Base-by-base conservation (phyloP, 2,329 filamentous ascomycete species). In the Trichoderma asperellum region DNA sequence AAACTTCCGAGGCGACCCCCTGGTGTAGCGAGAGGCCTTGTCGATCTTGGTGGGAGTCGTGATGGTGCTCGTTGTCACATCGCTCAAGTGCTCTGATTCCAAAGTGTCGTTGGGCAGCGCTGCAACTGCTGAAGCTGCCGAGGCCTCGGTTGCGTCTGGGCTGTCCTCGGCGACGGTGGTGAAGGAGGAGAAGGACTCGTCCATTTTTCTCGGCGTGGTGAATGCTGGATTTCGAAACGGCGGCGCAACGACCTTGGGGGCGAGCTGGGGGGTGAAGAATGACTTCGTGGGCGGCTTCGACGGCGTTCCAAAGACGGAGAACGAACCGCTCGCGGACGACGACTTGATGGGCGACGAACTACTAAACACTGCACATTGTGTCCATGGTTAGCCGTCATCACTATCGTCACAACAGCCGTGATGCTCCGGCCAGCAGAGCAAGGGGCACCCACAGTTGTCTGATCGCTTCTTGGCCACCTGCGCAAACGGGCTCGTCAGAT, bases 191-290 rank as follows among this genome's bases (percentile, higher is more conserved):
- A 86, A 78, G 2, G 81, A 75, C 18, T 86, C 82, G 43, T 89
- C 87, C 70, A 86, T 81, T 69, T 85, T 87, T 60, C 88, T 85
- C 0, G 88, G 88, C 0, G 88, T 91, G 2, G 86, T 89, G 72
- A 91, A 91, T 2, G 88, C 85, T 0, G 88, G 86, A 72, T 90
- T 90, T 27, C 88, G 85, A 71, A 90, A 90, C 0, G 84, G 81
- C 16, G 86, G 81, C 0, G 84, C 85, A 0, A 81, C 79, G 57
- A 81, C 79, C 49, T 80, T 79, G 66, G 79, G 79, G 5, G 80
- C 76, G 4, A 84, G 71, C 56, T 81, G 78, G 6, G 84, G 81
- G 34, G 81, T 81, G 74, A 87, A 86, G 55, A 82, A 77, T 14
- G 83, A 82, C n/a, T 82, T 78, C 67, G 81, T 79, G 2, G 83